Base-by-base conservation (phyloP, 805 yeast genomes). In the Nakazawaea siamensis region DNA sequence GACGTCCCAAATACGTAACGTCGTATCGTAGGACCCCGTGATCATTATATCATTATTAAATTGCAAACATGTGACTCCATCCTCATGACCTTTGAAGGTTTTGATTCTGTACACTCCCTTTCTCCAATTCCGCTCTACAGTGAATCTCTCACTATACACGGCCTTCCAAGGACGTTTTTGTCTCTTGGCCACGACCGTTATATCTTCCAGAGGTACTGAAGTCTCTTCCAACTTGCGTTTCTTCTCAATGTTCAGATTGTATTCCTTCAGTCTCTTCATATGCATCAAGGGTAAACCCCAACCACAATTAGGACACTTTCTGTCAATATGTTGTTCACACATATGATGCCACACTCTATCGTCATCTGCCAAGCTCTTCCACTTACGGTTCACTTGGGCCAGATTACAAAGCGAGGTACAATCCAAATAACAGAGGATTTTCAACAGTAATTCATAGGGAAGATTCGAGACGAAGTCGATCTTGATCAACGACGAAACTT, bases 241-340 rank as follows among this genome's bases (percentile, higher is more conserved):
- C 42, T 40, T 27, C n/a, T 45, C 50, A 5, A 33, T 31, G 11
- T 12, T 35, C 13, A 27, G 33, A 18, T 38, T 52, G 45, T 54
- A 59, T 49, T 75, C 75, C 41, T 82, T 58, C 2, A 80, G 80
- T 36, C 81, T 66, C 52, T 80, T 82, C 76, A 87, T 85, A 50
- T 87, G 95, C 75, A 92, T 73, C 40, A 92, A 62, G 3, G 98
- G 98, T 44, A 92, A 66, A 4, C 98, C 98, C 98, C 98, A 92
- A 12, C 98, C 98, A 61, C 98, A 92, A 51, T 85, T 85, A 26
- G 96, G 95, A 61, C 98, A 92, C 57, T 92, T 92, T 41, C 94
- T 70, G 59, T 92, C 98, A 37, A 92, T 92, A 57, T 92, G 98
- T 59, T 92, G 98, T 54, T 87, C 95, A 53, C 98, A 92, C 87